phyloP scores from a whole-genome alignment of 768 basidiomycete species.

The Lentinula sp. region DNA sequence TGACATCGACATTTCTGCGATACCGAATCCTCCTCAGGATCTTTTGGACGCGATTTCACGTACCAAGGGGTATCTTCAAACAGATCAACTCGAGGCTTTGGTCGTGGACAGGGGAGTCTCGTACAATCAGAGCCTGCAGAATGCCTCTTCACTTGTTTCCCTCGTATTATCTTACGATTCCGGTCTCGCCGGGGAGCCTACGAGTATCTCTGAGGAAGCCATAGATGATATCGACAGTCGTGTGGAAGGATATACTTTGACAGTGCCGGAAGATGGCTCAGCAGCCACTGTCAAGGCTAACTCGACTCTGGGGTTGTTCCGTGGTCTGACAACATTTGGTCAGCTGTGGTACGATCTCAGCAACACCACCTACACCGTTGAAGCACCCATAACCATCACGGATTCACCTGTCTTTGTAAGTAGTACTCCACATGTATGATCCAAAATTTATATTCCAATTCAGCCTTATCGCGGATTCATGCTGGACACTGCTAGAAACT shows the following conservation, averaged over 20 bases:
- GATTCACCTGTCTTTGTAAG: conserved; percentile 65
- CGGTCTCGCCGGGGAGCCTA: neutral
- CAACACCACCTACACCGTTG: conserved; percentile 43
- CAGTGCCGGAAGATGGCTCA: conserved; percentile 47
- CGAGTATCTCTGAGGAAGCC: conserved; percentile 24
- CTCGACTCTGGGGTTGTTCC: conserved; percentile 59
- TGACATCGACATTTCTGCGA: conserved; percentile 21
- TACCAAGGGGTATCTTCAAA: conserved; percentile 21
- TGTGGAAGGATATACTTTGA: conserved; percentile 56
- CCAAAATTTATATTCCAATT: neutral
- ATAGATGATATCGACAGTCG: conserved; percentile 43
- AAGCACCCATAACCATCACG: conserved; percentile 52
- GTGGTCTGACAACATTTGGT: conserved; percentile 71
- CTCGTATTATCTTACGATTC: conserved; percentile 23
- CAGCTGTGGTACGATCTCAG: conserved; percentile 58
- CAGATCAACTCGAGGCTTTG: conserved; percentile 34
- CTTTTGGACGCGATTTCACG: conserved; percentile 29
- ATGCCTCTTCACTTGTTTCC: conserved; percentile 21
- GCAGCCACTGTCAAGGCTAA: conserved; percentile 51
- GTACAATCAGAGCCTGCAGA: conserved; percentile 19
- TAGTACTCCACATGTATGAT: conserved; percentile 7
- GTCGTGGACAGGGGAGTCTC: conserved; percentile 33
- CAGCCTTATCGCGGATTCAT: conserved; percentile 75
- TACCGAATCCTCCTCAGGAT: conserved; percentile 28
- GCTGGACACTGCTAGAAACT: conserved; percentile 79